Evolutionary conservation across 176 grass and related monocot species (phyloP), one percentile per base, ranked within the genome.

Genomic region (Aegilops longissima): DNA sequence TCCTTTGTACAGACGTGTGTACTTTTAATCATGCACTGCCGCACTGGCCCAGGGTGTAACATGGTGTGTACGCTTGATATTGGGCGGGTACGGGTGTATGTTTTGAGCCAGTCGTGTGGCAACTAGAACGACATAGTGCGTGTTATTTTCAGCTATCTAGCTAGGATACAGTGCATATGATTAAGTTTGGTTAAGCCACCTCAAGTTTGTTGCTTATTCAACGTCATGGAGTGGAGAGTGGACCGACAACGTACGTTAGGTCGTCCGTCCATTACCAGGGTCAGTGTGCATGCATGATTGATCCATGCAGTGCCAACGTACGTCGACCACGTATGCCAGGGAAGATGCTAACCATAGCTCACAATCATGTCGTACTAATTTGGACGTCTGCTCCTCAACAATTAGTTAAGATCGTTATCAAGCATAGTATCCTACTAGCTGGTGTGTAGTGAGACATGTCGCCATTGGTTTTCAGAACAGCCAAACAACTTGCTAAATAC

Each of bases 51-150:
- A 56, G 9, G 17, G 30, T 76, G 38, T 51, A 69, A 77, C 71
- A 77, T 82, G 83, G 83, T 16, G 49, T 90, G 71, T 82, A 71
- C 49, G 52, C n/a, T 72, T 18, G 83, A 40, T 21, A 58, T 9
- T 56, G 65, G 54, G 65, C 78, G 18, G 6, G 54, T 8, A 58
- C 18, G 64, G 54, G 12, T 30, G 10, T 8, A 9, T 16, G 5
- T 16, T 6, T 10, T 35, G 7, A 69, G 30, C 30, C 66, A 18
- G 66, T 18, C 9, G 23, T 13, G 30, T 25, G 40, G 31, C 39
- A 66, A 38, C 51, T 54, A 45, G 11, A 12, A 12, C 11, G 11
- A 12, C 11, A 12, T 11, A 12, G 44, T 45, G 44, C 44, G 11
- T 45, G 11, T 45, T 44, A 11, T 44, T 44, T 44, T 11, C 40